Evolutionary conservation across 2,329 filamentous ascomycete species (phyloP).

Genomic region (Arachnomyces sp.): DNA sequence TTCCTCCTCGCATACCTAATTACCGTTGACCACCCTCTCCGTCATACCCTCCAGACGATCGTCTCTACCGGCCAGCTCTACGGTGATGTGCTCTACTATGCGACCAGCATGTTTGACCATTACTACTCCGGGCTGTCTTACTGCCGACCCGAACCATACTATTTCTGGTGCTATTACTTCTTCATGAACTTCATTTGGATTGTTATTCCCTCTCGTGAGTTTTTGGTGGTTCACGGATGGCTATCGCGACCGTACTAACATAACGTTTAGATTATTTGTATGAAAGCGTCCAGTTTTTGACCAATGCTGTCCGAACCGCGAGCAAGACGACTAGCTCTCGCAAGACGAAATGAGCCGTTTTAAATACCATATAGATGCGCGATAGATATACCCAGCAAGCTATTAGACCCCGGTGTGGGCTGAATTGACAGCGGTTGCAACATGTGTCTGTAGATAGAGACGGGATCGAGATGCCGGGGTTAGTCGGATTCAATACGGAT

Average conservation of each 20-base stretch:
- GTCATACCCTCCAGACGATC: slow-evolving; percentile 53
- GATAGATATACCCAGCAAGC: neutral
- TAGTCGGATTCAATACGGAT: too few relatives aligned
- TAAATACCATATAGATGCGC: neutral
- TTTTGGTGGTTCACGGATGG: neutral
- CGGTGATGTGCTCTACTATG: slow-evolving; percentile 58
- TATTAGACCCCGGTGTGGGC: too few relatives aligned
- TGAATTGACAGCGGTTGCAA: too few relatives aligned
- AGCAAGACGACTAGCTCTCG: slow-evolving; percentile 13
- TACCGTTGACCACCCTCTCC: slow-evolving; percentile 46
- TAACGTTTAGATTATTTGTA: slow-evolving; percentile 23
- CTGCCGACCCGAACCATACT: slow-evolving; percentile 55
- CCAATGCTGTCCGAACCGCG: slow-evolving; percentile 21
- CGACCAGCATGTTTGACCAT: slow-evolving; percentile 55
- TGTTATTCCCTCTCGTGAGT: slow-evolving; percentile 51
- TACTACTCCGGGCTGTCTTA: slow-evolving; percentile 48
- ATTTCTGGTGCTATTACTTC: slow-evolving; percentile 61
- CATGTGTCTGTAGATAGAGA: too few relatives aligned
- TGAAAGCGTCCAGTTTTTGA: slow-evolving; percentile 24
- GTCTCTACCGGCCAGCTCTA: slow-evolving; percentile 59
- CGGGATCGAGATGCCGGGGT: too few relatives aligned
- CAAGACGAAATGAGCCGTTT: slow-evolving; percentile 21
- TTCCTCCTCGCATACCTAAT: slow-evolving; percentile 51
- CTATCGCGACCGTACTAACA: neutral
- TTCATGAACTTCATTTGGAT: slow-evolving; percentile 63